phyloP scores from a whole-genome alignment of 495 filamentous ascomycete genomes.

The Hypomontagnella submonticulosa region DNA sequence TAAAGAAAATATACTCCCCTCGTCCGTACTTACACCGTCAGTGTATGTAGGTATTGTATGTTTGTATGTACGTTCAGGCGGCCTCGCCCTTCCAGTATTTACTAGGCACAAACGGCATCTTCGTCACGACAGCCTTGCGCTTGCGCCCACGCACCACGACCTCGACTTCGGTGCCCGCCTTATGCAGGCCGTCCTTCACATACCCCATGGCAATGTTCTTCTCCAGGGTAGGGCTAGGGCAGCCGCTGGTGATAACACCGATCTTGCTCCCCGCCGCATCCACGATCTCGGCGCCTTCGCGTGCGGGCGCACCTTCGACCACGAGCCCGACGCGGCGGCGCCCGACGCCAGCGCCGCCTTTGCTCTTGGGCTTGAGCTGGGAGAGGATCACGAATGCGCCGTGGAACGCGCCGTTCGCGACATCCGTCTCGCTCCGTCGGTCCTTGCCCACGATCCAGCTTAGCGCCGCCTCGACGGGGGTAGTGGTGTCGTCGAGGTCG shows the following conservation, averaged over 20 bases:
- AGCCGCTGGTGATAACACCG: slow-evolving; percentile 82
- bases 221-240: slow-evolving; percentile 84
- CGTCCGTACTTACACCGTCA: too few species aligned
- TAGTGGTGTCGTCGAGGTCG: slow-evolving; percentile 88
- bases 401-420: slow-evolving; percentile 71
- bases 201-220: slow-evolving; percentile 98
- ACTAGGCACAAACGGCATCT: slow-evolving; percentile 92
- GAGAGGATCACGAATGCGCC: slow-evolving; percentile 76
- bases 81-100: slow-evolving; percentile 65
- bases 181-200: slow-evolving; percentile 82
- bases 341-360: slow-evolving; percentile 72
- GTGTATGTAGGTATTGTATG: neutral
- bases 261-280: slow-evolving; percentile 61
- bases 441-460: slow-evolving; percentile 87
- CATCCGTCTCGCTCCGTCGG: slow-evolving; percentile 62
- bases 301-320: slow-evolving; percentile 86
- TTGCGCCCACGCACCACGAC: slow-evolving; percentile 84
- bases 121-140: slow-evolving; percentile 80
- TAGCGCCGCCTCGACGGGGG: slow-evolving; percentile 85
- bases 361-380: slow-evolving; percentile 74
- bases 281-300: slow-evolving; percentile 87
- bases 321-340: slow-evolving; percentile 83
- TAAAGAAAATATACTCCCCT: too few species aligned
- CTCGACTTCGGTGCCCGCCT: slow-evolving; percentile 84
- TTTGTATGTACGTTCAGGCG: neutral